Evolutionary conservation across 306 rosid genomes (phyloP), one percentile per base, ranked within the genome.

Genomic region (Hylodesmum podocarpum): DNA sequence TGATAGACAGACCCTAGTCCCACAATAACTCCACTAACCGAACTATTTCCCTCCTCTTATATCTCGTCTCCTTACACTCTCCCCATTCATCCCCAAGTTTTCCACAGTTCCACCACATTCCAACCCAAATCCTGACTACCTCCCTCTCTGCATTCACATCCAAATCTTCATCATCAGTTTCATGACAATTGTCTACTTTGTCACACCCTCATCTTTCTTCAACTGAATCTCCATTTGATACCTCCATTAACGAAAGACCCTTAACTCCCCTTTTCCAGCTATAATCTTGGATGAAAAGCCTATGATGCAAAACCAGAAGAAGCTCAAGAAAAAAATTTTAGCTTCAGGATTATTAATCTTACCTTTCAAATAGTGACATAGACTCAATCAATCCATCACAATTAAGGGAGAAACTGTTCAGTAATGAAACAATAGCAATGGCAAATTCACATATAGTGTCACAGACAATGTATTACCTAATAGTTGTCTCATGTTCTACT

Each of bases 381-480:
- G 66, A 63, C 58, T 49, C 46, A 49, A 22, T 36, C 67, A 79
- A 47, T 37, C 67, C 19, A 57, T 47, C 36, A 62, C 28, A 21
- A 11, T 50, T 9, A 43, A 49, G 73, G 37, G 25, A 72, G 18
- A 18, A 13, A 66, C 18, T 33, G 59, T 39, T 61, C 68, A 27
- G 57, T 11, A 54, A 66, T 19, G 18, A 49, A 13, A 28, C 24
- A 33, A 55, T 21, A 40, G 70, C 4, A 3, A 28, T 27, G 8
- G 78, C 43, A 28, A 74, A 18, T 22, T 57, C 43, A 57, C 34
- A 59, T 28, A n/a, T 57, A 77, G 67, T 16, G 24, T 21, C 46
- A 40, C 22, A 34, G 29, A 28, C 67, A 79, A 46, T 28, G 61
- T 47, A 40, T 65, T 72, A 59, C 72, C 24, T 50, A 69, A 24